These are phyloP conservation scores for Diaporthe ampelina DNA, from an alignment of 2,329 filamentous ascomycete genomes.

Conservation along the genomic window DNA sequence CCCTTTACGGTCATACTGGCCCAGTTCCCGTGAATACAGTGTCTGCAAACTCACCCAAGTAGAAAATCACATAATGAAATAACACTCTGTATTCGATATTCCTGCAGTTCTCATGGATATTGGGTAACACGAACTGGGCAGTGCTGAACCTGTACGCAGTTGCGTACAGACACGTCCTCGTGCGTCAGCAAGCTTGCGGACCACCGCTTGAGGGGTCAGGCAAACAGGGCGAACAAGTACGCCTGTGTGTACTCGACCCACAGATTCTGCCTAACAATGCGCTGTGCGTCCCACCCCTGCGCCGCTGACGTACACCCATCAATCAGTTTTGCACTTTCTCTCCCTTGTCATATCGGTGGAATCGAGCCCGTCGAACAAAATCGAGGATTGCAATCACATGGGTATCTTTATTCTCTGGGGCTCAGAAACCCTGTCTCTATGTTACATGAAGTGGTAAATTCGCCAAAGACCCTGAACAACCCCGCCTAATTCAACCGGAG, in stretches of 20 bases:
- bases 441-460: not conserved
- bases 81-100: too few relatives aligned
- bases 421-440: too few relatives aligned
- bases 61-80: too few relatives aligned
- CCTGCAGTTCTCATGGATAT: too few relatives aligned
- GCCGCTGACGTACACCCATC: too few relatives aligned
- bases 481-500: not conserved
- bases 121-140: too few relatives aligned
- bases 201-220: not conserved
- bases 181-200: not conserved
- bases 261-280: not conserved
- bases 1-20: too few relatives aligned
- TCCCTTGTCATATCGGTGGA: too few relatives aligned
- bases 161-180: not conserved
- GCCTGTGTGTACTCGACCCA: slow-evolving; percentile 1
- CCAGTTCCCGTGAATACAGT: too few relatives aligned
- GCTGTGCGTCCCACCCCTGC: not conserved
- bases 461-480: not conserved
- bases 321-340: too few relatives aligned
- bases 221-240: slow-evolving; percentile 5
- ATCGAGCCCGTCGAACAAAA: not conserved
- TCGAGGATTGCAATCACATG: not conserved
- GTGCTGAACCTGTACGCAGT: not conserved
- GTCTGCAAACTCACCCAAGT: too few relatives aligned
- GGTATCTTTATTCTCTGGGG: not conserved